Evolutionary conservation across 1,139 yeast genomes (phyloP), one percentile per base, ranked within the genome.

Genomic region (Geotrichum cucujoidarum): DNA sequence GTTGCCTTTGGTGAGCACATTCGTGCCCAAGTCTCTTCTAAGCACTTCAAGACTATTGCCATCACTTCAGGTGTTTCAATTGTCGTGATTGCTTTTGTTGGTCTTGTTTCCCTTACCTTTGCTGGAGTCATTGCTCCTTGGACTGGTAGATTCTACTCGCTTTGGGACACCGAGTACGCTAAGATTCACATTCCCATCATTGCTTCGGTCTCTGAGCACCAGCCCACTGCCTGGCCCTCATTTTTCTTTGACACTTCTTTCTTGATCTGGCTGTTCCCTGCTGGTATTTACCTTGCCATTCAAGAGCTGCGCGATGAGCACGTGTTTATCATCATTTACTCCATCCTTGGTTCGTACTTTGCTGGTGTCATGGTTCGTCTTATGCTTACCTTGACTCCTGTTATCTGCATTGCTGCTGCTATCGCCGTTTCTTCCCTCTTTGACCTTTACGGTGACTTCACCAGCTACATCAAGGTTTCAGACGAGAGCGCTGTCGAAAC

Each of bases 281-380:
- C 92, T 2, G 99, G 98, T 57, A 83, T 94, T 49, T 92, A 86
- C 70, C 69, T 92, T 59, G 78, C 92, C 58, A 84, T 94, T 78
- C 86, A 86, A 67, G 97, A 92, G 54, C 75, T 94, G 63, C 78
- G 81, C 49, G 88, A 92, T 63, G 97, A 90, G 70, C 96, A 92
- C 59, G 88, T 94, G 32, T 94, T 92, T 66, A 81, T 92, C 54
- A 84, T 92, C 60, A 88, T 89, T 48, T 92, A 92, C 68, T 77
- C 92, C 36, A 94, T 94, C 18, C 75, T 94, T 57, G 95, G 95
- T 60, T 86, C 96, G 11, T 94, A 94, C 69, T 94, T 94, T 69
- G 97, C 98, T 3, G 99, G 99, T 65, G 99, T 94, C 50, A 94
- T 94, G 99, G 95, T 94, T 50, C 86, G 99, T 71, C 77, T 94